Percentiles rank a stretch among this genome's conserved stretches.
Conservation (phyloP, 2,329 filamentous ascomycete species). For the Fusarium oligoseptatum region DNA sequence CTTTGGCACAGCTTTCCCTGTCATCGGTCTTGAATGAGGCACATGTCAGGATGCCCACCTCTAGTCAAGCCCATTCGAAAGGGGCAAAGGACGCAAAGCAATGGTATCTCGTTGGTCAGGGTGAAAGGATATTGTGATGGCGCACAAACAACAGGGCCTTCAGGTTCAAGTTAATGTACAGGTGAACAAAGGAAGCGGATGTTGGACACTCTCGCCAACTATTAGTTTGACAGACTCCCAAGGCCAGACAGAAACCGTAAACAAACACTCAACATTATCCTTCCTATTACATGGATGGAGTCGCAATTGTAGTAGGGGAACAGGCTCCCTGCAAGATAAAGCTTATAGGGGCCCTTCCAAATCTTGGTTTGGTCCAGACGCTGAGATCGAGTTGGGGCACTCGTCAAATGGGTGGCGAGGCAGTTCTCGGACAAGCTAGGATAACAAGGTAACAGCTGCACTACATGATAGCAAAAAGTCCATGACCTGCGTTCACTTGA, state of each 20-base stretch:
- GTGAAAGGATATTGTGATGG: background rate
- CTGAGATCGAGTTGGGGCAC: too few species aligned
- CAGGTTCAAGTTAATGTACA: background rate
- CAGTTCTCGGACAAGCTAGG: too few species aligned
- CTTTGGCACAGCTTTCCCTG: background rate
- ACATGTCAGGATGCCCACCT: background rate
- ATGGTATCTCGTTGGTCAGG: background rate
- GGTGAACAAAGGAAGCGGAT: background rate
- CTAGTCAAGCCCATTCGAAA: background rate
- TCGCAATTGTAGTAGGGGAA: background rate
- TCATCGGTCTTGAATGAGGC: background rate
- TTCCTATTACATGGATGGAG: background rate
- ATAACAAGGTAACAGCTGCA: too few species aligned
- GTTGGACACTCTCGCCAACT: background rate
- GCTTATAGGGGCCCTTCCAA: too few species aligned
- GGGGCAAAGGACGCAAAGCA: rapidly evolving
- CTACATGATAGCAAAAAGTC: too few species aligned
- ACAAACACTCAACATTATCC: background rate
- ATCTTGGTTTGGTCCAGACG: too few species aligned
- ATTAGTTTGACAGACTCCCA: background rate
- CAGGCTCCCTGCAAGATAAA: too few species aligned
- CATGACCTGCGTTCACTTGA: too few species aligned
- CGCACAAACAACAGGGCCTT: background rate
- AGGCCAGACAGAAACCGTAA: background rate
- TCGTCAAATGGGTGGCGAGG: too few species aligned